These are phyloP conservation scores for Podospora pseudocomata DNA, from an alignment of 495 filamentous ascomycete species.

Conservation along the genomic window DNA sequence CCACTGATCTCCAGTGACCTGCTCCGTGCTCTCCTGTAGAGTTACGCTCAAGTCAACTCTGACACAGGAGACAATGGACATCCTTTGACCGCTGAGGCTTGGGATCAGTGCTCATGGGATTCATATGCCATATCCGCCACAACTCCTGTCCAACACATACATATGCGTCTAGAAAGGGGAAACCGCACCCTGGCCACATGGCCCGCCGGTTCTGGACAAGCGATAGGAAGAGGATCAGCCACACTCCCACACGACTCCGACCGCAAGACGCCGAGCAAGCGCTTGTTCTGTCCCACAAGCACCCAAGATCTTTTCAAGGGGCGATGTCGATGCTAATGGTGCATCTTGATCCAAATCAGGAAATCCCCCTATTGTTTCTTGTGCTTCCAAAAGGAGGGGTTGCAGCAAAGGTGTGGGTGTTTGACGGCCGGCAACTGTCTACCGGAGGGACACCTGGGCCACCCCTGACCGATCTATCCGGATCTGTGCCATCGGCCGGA, in stretches of 20 bases:
- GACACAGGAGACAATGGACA: background rate
- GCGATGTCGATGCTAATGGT: background rate
- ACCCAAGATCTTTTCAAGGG: background rate
- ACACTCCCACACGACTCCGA: slow-evolving; percentile 5
- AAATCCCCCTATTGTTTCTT: background rate
- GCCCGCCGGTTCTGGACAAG: background rate
- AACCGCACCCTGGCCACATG: slow-evolving; percentile 1
- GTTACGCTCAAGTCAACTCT: background rate
- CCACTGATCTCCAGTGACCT: background rate
- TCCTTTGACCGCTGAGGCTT: background rate
- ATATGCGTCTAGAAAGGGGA: background rate
- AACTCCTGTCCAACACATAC: background rate
- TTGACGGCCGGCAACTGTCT: background rate
- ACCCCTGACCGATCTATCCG: slow-evolving; percentile 4
- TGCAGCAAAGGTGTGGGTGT: slow-evolving; percentile 1
- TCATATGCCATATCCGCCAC: background rate
- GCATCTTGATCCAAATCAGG: slow-evolving; percentile 3
- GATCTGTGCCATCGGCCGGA: slow-evolving; percentile 1
- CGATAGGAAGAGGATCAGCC: slow-evolving; percentile 15
- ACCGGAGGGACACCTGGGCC: background rate
- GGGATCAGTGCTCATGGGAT: background rate
- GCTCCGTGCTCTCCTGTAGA: background rate
- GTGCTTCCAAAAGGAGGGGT: background rate
- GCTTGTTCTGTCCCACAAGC: background rate
- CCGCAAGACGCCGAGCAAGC: background rate